phyloP scores from a whole-genome alignment of 2,329 filamentous ascomycete species.

The Fusarium pseudocircinatum region DNA sequence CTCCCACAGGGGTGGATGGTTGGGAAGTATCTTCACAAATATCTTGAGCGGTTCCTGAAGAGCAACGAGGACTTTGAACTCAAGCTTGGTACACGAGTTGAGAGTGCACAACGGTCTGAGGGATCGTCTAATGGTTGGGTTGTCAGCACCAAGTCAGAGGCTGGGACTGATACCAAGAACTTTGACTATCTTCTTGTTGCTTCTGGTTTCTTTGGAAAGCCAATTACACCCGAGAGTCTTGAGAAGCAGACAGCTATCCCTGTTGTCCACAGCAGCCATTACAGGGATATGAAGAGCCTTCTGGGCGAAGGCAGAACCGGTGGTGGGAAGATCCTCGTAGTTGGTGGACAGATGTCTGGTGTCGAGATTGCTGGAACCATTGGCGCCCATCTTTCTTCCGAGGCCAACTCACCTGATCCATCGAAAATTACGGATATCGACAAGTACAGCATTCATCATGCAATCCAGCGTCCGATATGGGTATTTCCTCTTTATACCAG shows the following conservation, averaged over 20 bases:
- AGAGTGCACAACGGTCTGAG: constrained; percentile 49
- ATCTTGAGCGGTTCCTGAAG: constrained; percentile 66
- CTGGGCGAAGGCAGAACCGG: constrained; percentile 51
- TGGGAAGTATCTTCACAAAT: constrained; percentile 75
- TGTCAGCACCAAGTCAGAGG: constrained; percentile 50
- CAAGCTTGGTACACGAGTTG: constrained; percentile 60
- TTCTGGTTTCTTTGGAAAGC: constrained; percentile 79
- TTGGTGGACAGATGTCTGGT: constrained; percentile 86
- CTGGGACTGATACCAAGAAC: constrained; percentile 53
- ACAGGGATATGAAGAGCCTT: constrained; percentile 64
- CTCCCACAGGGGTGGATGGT: constrained; percentile 83
- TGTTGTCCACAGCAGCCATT: constrained; percentile 74
- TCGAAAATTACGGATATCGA: constrained; percentile 54
- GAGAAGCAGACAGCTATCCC: constrained; percentile 53
- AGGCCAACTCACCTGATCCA: constrained; percentile 60
- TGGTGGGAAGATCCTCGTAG: constrained; percentile 73
- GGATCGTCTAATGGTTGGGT: constrained; percentile 54
- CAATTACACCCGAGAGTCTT: constrained; percentile 59
- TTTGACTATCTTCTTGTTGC: constrained; percentile 80
- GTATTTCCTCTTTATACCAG: constrained; percentile 70
- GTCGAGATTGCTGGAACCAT: constrained; percentile 79
- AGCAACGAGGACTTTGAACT: constrained; percentile 53
- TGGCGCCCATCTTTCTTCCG: constrained; percentile 75
- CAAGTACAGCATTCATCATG: constrained; percentile 71
- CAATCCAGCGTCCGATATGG: constrained; percentile 77